Percentiles rank a stretch among this genome's conserved stretches.
These are phyloP conservation scores for Tulasnella sp. DNA, from an alignment of 768 basidiomycete genomes.

Conservation along the genomic window DNA sequence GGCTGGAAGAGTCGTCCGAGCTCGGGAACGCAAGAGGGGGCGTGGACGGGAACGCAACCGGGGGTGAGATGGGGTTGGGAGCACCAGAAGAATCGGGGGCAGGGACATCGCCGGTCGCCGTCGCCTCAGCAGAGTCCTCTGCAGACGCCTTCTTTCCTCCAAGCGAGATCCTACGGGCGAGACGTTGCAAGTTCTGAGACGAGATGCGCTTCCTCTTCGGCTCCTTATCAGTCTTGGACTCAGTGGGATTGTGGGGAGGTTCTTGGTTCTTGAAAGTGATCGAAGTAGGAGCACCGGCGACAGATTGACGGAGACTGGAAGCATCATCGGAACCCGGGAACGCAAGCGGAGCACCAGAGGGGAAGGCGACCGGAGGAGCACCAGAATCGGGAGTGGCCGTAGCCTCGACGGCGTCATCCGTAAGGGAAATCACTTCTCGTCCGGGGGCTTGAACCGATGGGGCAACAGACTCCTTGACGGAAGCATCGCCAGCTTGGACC, in stretches of 20 bases:
- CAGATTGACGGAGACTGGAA: conserved; percentile 25
- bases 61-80: not conserved
- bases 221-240: conserved; percentile 51
- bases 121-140: not conserved
- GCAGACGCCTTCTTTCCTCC: conserved; percentile 36
- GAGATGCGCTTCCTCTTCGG: conserved; percentile 76
- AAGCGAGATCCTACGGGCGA: conserved; percentile 70
- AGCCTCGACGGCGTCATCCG: not conserved
- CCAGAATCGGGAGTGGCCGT: not conserved
- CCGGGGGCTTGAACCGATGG: conserved; percentile 1
- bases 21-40: conserved; percentile 29
- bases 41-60: not conserved
- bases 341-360: conserved; percentile 15
- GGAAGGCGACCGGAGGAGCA: not conserved
- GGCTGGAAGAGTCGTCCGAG: conserved; percentile 32
- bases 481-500: conserved; percentile 9
- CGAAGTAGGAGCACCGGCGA: conserved; percentile 1
- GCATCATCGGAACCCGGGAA: conserved; percentile 33
- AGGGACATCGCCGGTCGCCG: not conserved
- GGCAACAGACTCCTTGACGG: conserved; percentile 17
- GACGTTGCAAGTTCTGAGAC: conserved; percentile 74
- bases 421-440: conserved; percentile 5
- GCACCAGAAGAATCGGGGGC: not conserved
- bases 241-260: conserved; percentile 1
- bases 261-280: conserved; percentile 19